Evolutionary conservation across 805 yeast genomes (phyloP), one percentile per base, ranked within the genome.

Genomic region (Candida montana): DNA sequence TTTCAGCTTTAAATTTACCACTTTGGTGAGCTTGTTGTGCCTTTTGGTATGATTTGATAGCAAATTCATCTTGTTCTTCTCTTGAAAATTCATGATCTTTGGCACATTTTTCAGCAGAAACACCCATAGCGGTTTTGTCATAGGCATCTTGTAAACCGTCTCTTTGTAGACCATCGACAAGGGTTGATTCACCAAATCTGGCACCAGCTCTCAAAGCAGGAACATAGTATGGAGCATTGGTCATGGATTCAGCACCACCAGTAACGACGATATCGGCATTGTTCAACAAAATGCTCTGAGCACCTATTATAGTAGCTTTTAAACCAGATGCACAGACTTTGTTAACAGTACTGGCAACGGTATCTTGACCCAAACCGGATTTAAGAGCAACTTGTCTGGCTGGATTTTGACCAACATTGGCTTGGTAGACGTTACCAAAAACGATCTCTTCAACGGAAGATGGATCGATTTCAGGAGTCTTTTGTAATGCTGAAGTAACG

Each of bases 221-320:
- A 42, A 87, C 59, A 63, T 91, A 91, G 74, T 90, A 91, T 41
- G 99, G 99, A 28, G 90, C 78, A 62, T 93, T 91, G 46, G 96
- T 73, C 99, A 93, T 91, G 44, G 95, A 83, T 69, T 93, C 99
- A 53, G 96, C 93, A 61, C 99, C 99, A 53, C 98, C 99, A 27
- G 93, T 95, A 51, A 93, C 84, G 35, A 93, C 93, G 46, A 93
- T 81, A 58, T 90, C 96, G 42, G 96, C 95, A 49, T 75, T 72
- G 41, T 98, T 97, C 51, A 93, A 76, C 59, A 84, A 65, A 54
- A 91, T 90, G 40, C 90, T 71, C 69, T 90, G 98, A 31, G 97
- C 89, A 48, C 86, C 99, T 46, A 85, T 66, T 55, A 90, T 88
- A 57, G 89, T 79, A 33, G 97, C 78, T 69, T 93, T 91, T 79